Percentiles rank a stretch among this genome's conserved stretches.
Evolutionary conservation across 1,139 yeast genomes (phyloP).

Genomic region (Wickerhamomyces sp.): DNA sequence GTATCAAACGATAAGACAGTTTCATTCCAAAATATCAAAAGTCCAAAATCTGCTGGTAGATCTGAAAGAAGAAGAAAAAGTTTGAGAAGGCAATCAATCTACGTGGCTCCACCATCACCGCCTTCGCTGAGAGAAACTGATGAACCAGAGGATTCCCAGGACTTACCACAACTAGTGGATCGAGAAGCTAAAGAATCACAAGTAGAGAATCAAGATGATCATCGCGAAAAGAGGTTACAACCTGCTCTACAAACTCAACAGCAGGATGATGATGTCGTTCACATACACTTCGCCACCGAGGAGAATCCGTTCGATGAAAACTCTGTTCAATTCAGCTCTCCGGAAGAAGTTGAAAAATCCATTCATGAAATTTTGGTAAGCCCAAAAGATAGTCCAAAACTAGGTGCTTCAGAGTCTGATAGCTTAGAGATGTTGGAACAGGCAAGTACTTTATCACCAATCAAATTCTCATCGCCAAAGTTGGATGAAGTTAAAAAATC

Average conservation of each 20-base stretch:
- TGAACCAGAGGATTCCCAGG: conserved; percentile 1
- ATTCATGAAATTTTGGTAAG: neutral
- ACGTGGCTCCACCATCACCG: conserved; percentile 26
- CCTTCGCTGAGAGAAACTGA: conserved; percentile 9
- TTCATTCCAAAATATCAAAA: conserved; percentile 17
- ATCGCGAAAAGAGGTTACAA: too few species aligned
- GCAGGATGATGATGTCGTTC: conserved; percentile 1
- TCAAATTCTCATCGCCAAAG: conserved; percentile 16
- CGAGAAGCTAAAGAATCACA: neutral
- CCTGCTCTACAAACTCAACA: too few species aligned
- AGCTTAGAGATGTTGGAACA: neutral
- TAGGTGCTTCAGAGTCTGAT: conserved; percentile 1
- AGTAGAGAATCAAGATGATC: neutral
- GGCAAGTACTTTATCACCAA: conserved; percentile 4
- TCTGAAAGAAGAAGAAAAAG: conserved; percentile 31
- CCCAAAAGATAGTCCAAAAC: too few species aligned
- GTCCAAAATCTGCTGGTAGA: conserved; percentile 15
- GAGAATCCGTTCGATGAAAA: conserved; percentile 11
- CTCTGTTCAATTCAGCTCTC: neutral
- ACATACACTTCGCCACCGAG: conserved; percentile 8
- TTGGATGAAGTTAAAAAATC: conserved; percentile 5
- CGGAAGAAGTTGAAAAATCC: conserved; percentile 6
- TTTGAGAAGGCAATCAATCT: conserved; percentile 34
- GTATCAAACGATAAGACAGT: conserved; percentile 20
- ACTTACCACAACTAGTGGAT: neutral